Evolutionary conservation across 2,329 filamentous ascomycete genomes (phyloP).

Genomic region (Rutstroemia sp.): DNA sequence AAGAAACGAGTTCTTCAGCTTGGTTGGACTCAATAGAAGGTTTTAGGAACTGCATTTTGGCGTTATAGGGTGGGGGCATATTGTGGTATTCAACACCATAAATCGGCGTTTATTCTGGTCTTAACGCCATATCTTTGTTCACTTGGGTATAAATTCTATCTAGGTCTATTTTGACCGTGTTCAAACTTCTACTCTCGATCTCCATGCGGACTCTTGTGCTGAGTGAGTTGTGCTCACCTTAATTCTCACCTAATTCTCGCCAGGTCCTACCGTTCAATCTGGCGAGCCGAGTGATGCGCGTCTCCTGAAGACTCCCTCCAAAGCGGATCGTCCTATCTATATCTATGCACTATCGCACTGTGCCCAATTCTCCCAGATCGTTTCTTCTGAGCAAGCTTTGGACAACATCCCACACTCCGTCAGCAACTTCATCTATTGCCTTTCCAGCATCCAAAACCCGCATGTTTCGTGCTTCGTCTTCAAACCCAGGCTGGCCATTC

Average conservation of each 20-base stretch:
- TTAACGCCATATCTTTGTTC: conserved; percentile 27
- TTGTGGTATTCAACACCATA: conserved; percentile 30
- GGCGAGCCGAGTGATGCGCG: too few relatives aligned
- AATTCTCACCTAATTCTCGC: background rate
- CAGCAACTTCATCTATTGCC: conserved; percentile 48
- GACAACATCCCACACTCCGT: conserved; percentile 34
- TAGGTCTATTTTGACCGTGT: background rate
- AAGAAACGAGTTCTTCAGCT: conserved; percentile 86
- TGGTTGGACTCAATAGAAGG: conserved; percentile 56
- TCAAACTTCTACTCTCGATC: too few relatives aligned
- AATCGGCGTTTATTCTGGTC: conserved; percentile 27
- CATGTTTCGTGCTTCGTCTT: conserved; percentile 45
- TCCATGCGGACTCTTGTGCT: background rate
- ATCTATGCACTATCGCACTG: background rate
- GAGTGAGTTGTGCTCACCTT: background rate
- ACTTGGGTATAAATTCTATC: conserved; percentile 2
- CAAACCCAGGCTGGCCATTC: conserved; percentile 16
- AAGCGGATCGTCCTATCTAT: background rate
- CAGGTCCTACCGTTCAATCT: too few relatives aligned
- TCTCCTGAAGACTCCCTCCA: background rate
- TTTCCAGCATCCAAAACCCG: conserved; percentile 47
- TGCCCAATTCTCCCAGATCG: conserved; percentile 18
- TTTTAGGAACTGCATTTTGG: conserved; percentile 21
- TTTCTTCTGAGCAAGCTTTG: conserved; percentile 39
- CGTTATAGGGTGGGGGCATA: conserved; percentile 17